A percentile compares a stretch with the other conserved stretches of the same genome.
These are phyloP conservation scores for Tilletia setariae DNA, from an alignment of 1,284 basidiomycete species.

Conservation along the genomic window DNA sequence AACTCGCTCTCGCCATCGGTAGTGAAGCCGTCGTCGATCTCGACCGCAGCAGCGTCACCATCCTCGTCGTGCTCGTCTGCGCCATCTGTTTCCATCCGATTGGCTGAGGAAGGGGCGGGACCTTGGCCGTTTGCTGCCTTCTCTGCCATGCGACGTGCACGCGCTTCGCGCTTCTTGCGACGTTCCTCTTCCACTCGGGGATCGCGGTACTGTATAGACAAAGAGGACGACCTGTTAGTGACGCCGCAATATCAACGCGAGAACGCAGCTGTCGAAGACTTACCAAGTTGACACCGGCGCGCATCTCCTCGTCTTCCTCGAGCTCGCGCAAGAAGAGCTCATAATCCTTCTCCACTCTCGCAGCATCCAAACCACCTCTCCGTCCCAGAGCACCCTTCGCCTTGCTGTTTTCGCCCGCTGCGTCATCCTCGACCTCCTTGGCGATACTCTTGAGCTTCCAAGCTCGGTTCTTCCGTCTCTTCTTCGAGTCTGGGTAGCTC, in stretches of 20 bases:
- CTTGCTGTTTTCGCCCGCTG: slow-evolving; percentile 33
- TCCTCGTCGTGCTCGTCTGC: slow-evolving; percentile 46
- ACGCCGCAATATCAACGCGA: too few species aligned
- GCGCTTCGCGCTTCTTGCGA: slow-evolving; percentile 57
- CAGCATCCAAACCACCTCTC: slow-evolving; percentile 83
- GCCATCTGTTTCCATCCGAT: slow-evolving; percentile 59
- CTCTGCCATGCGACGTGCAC: slow-evolving; percentile 20
- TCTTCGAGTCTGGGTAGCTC: slow-evolving; percentile 87
- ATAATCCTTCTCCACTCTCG: slow-evolving; percentile 93
- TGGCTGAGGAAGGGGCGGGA: neutral
- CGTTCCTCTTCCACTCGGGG: slow-evolving; percentile 21
- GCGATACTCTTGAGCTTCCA: slow-evolving; percentile 93
- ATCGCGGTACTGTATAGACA: neutral
- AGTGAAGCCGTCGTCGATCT: slow-evolving; percentile 53
- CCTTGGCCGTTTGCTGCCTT: slow-evolving; percentile 13
- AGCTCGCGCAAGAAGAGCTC: slow-evolving; percentile 91
- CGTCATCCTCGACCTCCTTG: slow-evolving; percentile 69
- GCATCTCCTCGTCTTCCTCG: slow-evolving; percentile 93
- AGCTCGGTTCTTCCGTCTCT: slow-evolving; percentile 77
- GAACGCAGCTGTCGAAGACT: slow-evolving; percentile 62
- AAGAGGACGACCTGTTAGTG: neutral
- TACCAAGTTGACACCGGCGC: slow-evolving; percentile 83
- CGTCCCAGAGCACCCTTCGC: slow-evolving; percentile 82
- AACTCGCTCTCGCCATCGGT: slow-evolving; percentile 62
- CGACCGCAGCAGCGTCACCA: slow-evolving; percentile 23